Base-by-base conservation (phyloP, 202 grass and related monocot species). In the Musa balbisiana region DNA sequence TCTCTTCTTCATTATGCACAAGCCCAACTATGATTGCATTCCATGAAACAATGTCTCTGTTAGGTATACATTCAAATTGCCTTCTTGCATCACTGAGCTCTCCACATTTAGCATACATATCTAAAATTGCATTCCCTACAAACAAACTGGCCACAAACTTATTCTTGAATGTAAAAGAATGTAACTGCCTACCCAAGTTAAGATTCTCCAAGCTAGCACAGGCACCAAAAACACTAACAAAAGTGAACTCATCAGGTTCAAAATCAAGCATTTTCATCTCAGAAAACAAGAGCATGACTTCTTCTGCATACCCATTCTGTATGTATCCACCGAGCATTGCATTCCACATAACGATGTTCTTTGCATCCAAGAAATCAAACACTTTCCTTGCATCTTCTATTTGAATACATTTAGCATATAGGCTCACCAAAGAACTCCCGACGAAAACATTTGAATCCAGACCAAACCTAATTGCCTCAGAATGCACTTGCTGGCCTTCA, bases 71-170 rank as follows among this genome's bases (percentile, higher is more conserved):
- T 67, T 67, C 69, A 55, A 92, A 92, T 43, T 89, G 59, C 78
- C 23, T 15, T 63, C 80, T 92, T 1, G 87, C 84, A 77, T 75
- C 55, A 11, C 80, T 74, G 33, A 72, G 75, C 23, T 65, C 82
- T 81, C 84, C 87, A 83, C 82, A 82, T 82, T 92, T 92, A 33
- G 90, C 82, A 85, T 92, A 81, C 90, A 92, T 87, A 79, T 89
- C 82, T 55, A 89, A 52, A 56, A 82, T 80, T 81, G 90, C 90
- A 81, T 92, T 92, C 26, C 84, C 80, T 68, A 89, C 82, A 79
- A 87, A 89, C 67, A 92, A 83, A 64, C 66, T 85, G 73, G 23
- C 76, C 68, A 76, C 72, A 49, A 85, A 77, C 74, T 73, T 6
- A 19, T 67, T 89, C 71, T 87, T 87, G 80, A 89, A 79, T 81